These are phyloP conservation scores for Cucurbita maxima DNA, from an alignment of 306 rosid genomes.

Conservation along the genomic window DNA sequence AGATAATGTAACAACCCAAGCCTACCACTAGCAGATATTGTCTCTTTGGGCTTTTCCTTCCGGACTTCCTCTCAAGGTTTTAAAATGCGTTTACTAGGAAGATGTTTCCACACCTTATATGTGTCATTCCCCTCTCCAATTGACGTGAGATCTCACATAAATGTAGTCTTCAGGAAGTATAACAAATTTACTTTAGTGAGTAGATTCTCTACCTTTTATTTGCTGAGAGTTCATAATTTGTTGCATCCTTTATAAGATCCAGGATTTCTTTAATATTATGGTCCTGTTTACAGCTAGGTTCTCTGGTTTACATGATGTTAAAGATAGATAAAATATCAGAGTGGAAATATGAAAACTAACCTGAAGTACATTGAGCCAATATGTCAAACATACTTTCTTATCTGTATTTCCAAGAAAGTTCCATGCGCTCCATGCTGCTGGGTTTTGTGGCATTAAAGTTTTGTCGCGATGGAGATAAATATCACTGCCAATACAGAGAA, in stretches of 20 bases:
- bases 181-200: not conserved
- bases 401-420: slow-evolving; percentile 63
- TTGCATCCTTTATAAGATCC: not conserved
- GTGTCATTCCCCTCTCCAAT: too few relatives aligned
- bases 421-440: slow-evolving; percentile 98
- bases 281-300: not conserved
- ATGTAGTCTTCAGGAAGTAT: not conserved
- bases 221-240: not conserved
- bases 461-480: slow-evolving; percentile 86
- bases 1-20: too few relatives aligned
- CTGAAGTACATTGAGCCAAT: slow-evolving; percentile 95
- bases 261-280: not conserved
- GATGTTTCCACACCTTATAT: too few relatives aligned
- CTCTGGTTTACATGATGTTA: not conserved
- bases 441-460: slow-evolving; percentile 77
- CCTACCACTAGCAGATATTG: too few relatives aligned
- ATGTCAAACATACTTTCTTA: slow-evolving; percentile 59
- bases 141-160: too few relatives aligned
- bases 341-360: slow-evolving; percentile 19
- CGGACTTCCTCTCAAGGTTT: too few relatives aligned
- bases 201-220: too few relatives aligned
- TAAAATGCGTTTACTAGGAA: too few relatives aligned
- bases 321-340: not conserved
- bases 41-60: too few relatives aligned
- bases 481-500: slow-evolving; percentile 65